Percentiles rank a stretch among this genome's conserved stretches.
phyloP scores from a whole-genome alignment of 805 yeast species.

The Teunomyces barrocoloradensis region DNA sequence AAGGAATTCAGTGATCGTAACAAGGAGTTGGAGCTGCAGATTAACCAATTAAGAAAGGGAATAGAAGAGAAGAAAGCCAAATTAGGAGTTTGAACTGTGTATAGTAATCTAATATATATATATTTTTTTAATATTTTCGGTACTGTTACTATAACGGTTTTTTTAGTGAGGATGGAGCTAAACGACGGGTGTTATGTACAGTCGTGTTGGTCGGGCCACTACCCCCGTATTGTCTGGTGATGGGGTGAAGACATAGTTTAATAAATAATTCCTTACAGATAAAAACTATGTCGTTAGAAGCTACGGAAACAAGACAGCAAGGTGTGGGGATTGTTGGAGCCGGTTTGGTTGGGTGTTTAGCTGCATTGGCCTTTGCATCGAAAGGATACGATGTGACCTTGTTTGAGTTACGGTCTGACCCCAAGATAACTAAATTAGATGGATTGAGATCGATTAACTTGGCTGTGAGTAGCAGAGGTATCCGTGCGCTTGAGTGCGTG shows the following conservation, averaged over 20 bases:
- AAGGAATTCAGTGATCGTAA: slow-evolving; percentile 30
- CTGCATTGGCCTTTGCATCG: slow-evolving; percentile 75
- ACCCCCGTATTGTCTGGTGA: neutral
- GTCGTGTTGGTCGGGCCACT: neutral
- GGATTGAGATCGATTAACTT: slow-evolving; percentile 71
- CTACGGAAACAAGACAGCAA: slow-evolving; percentile 9
- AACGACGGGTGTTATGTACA: neutral
- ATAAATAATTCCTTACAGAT: neutral
- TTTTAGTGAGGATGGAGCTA: too few relatives aligned
- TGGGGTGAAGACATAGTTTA: too few relatives aligned
- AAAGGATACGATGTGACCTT: slow-evolving; percentile 71
- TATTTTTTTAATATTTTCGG: neutral
- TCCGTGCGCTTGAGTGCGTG: slow-evolving; percentile 61
- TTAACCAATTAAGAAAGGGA: slow-evolving; percentile 20
- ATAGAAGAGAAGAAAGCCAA: slow-evolving; percentile 28
- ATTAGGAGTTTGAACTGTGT: slow-evolving; percentile 13
- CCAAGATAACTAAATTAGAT: slow-evolving; percentile 39
- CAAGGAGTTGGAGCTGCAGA: slow-evolving; percentile 29
- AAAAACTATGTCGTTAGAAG: neutral
- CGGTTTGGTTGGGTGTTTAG: slow-evolving; percentile 83
- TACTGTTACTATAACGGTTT: too few relatives aligned
- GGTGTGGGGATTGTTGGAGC: slow-evolving; percentile 72
- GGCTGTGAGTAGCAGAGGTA: slow-evolving; percentile 86
- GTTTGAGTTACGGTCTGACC: slow-evolving; percentile 72
- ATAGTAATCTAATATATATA: neutral